Evolutionary conservation across 2,329 filamentous ascomycete species (phyloP), one percentile per base, ranked within the genome.

Genomic region (Lecanicillium sp.): DNA sequence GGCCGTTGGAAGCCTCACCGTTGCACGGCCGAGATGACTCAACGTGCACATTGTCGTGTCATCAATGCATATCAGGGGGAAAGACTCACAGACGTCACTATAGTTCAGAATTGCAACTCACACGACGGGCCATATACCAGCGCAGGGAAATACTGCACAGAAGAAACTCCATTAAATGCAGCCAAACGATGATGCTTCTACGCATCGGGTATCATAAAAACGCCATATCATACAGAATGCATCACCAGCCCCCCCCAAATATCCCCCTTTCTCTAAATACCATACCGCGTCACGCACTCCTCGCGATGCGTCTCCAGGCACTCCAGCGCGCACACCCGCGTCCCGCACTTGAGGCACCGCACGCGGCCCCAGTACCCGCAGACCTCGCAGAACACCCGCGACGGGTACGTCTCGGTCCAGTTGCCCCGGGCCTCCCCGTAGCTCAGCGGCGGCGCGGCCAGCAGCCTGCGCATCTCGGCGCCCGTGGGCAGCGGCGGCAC

Each of bases 311-410:
- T 72, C 59, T 81, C 80, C 57, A 89, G 73, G 58, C 87, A 90
- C 51, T 87, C 83, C 55, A 90, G 64, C 32, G 85, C 86, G 62
- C 87, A 91, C n/a, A 87, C 81, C 57, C 83, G 74, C 38, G 78
- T 78, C n/a, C 86, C 86, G 66, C 87, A 91, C 69, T 86, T 87
- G 63, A 83, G 77, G 67, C 87, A 91, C 64, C 76, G 78, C 38
- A 88, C 82, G 33, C 82, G 71, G 2, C 86, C 87, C 86, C 87
- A 90, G 65, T 90, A 90, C 12, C 87, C 87, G 60, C 87, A 91
- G 26, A 89, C 80, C 60, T 84, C 84, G 65, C 87, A 91, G 63
- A 90, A 91, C 29, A 71, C 69, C 51, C 86, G 72, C 39, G 70
- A 69, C 2, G 84, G 83, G 53, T 81, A 81, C 57, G 59, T 64